Base-by-base conservation (phyloP, 805 yeast species). In the Naumovozyma castellii region DNA sequence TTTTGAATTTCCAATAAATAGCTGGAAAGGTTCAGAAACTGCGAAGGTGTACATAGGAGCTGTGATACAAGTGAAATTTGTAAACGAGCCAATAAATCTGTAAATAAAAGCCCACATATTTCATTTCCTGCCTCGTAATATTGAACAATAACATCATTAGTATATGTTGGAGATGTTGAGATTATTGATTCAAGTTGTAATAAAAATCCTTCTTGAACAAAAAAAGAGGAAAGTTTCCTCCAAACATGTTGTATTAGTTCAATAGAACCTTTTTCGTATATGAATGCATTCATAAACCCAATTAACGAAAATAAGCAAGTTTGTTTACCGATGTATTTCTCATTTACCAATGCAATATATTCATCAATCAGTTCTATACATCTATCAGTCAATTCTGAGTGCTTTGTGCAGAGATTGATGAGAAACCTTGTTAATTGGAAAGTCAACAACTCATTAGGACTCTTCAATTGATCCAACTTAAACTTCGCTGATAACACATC, bases 391-490 rank as follows among this genome's bases (percentile, higher is more conserved):
- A 62, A 43, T n/a, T 45, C 47, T 1, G 66, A 63, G 39, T 57
- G 66, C 32, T 44, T 51, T 1, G 37, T 34, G 14, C 54, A 45
- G 3, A 61, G 36, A 8, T 43, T 41, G 25, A 63, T 49, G 18
- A 68, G 42, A 29, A 59, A 61, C 17, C 42, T 47, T 1, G 68
- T 59, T 31, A 68, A 44, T 30, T 56, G 54, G 33, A 48, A 51
- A 8, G 71, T 65, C 34, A 67, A 46, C 14, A 61, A 38, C 43
- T 67, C 71, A 56, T 66, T 63, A 4, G 72, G 71, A 22, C 69
- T 51, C 36, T 48, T 52, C 36, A 65, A 41, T 46, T 59, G 42
- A 43, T 60, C 43, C 59, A 49, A 36, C 56, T 64, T 36, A 56
- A 61, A 44, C 59, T 52, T 36, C 54, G 61, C 42, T 48, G 59